Conservation (phyloP, 1,284 basidiomycete genomes). For the Coniferiporia weirii region DNA sequence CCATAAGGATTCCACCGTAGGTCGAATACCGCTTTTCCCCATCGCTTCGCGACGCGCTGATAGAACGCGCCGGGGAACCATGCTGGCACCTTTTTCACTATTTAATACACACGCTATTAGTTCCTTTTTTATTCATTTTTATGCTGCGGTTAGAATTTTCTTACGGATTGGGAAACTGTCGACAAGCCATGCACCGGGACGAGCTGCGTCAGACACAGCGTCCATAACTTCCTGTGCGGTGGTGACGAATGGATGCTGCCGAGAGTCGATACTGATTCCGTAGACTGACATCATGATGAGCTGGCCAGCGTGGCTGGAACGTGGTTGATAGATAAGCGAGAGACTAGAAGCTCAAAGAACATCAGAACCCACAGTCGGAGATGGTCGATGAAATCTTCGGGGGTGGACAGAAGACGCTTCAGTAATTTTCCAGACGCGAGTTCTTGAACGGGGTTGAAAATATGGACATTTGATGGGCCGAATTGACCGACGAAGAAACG, state of each 20-base stretch:
- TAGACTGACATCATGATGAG: slow-evolving; percentile 29
- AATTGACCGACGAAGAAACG: slow-evolving; percentile 25
- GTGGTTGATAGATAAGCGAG: not conserved
- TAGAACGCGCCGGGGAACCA: slow-evolving; percentile 66
- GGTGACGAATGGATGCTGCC: slow-evolving; percentile 25
- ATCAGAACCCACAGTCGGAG: slow-evolving; percentile 46
- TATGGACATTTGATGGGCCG: slow-evolving; percentile 16
- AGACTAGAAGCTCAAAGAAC: not conserved
- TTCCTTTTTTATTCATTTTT: not conserved
- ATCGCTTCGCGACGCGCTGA: slow-evolving; percentile 45
- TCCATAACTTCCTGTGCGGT: slow-evolving; percentile 27
- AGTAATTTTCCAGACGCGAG: slow-evolving; percentile 28
- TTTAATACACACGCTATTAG: not conserved
- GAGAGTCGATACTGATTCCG: slow-evolving; percentile 26
- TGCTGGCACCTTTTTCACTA: slow-evolving; percentile 40
- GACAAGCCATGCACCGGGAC: slow-evolving; percentile 55
- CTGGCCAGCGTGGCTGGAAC: slow-evolving; percentile 25
- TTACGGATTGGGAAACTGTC: slow-evolving; percentile 51
- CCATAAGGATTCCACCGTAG: slow-evolving; percentile 52
- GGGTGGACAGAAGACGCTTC: slow-evolving; percentile 47
- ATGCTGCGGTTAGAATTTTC: slow-evolving; percentile 18
- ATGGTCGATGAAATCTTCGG: slow-evolving; percentile 47
- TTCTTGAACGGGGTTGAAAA: slow-evolving; percentile 22
- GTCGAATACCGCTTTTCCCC: slow-evolving; percentile 43
- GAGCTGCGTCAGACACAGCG: slow-evolving; percentile 35